Evolutionary conservation across 352 stramenopile species (phyloP), one percentile per base, ranked within the genome.

Genomic region (Pseudoperonospora humuli): DNA sequence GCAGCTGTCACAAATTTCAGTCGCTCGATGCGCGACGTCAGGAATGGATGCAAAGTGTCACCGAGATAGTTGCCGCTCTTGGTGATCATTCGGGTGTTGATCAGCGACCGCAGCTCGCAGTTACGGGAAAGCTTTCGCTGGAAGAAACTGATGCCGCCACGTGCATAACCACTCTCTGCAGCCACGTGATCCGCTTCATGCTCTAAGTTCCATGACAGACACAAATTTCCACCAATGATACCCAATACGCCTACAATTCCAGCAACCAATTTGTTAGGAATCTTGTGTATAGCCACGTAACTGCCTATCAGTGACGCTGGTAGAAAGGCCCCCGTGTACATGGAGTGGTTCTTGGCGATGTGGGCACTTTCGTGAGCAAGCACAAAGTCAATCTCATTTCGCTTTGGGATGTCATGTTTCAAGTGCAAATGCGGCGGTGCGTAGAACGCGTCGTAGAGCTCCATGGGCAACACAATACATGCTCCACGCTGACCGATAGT

Each of bases 381-480:
- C 10, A 90, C 75, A 42, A 93, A 93, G 47, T 92, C 67, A 35
- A 88, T 77, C 52, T 93, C 80, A 38, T 89, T 73, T 18, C 64
- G 64, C 37, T 62, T 66, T 13, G 80, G 76, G 32, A 84, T 76
- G 45, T 73, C 61, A 46, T 79, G 78, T 36, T 68, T 57, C 13
- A 56, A 43, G 21, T 72, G 66, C 32, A 77, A 27, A 28, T 73
- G 69, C 0, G 41, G 23, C 1, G 67, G 70, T 2, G 74, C 70
- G 51, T 86, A 71, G 59, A 85, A 92, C 4, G 76, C 79, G 11
- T 86, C 69, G 53, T 92, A 92, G n/a, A 92, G 56, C 29, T 86
- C 70, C 24, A 79, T 58, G 5, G 79, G 76, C n/a, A 92, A 53
- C 21, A 88, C 65, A 23, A 92, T 67, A 41, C 70, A 86, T 0